Evolutionary conservation across 257 asterid species (phyloP), one percentile per base, ranked within the genome.

Genomic region (Vinca minor): DNA sequence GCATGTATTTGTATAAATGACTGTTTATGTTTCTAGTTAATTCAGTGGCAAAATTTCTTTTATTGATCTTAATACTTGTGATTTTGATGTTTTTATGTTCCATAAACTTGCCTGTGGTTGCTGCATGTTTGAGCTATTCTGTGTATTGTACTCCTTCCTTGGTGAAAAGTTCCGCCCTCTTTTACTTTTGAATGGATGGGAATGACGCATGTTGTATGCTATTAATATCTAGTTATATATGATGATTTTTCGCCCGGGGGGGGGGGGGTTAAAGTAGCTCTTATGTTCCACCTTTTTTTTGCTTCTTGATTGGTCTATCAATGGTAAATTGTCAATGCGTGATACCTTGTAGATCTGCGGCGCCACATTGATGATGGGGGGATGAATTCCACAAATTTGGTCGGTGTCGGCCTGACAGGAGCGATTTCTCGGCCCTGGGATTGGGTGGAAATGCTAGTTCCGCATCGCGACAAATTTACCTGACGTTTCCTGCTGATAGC

Each of bases 401-500:
- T 46, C 60, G 74, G 6, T 71, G 71, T 41, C 64, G 68, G 45
- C 69, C 72, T 1, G 77, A 71, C 48, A 80, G 87, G 77, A 69
- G 72, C 45, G 92, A 84, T 1, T 84, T 84, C 68, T 69, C 81
- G 0, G 76, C 79, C 0, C 69, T 89, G 78, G 91, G 85, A n/a
- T 62, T 87, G 54, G 78, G 78, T 18, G 79, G 80, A 14, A 72
- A 69, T 67, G 83, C 73, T 1, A 85, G 41, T 76, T 84, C 99
- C 0, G 82, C 86, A 45, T 75, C 91, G 0, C 73, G 86, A 14
- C 97, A 90, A 48, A 90, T 90, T 77, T 90, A 90, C 79, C 73
- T 90, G 79, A 90, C 97, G 2, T 90, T 90, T 74, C 97, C 97
- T 1, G 92, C 97, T 21, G 97, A 90, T 57, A 90, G 97, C 49